Conservation (phyloP, 1,284 basidiomycete genomes). For the Leucoagaricus sp. region DNA sequence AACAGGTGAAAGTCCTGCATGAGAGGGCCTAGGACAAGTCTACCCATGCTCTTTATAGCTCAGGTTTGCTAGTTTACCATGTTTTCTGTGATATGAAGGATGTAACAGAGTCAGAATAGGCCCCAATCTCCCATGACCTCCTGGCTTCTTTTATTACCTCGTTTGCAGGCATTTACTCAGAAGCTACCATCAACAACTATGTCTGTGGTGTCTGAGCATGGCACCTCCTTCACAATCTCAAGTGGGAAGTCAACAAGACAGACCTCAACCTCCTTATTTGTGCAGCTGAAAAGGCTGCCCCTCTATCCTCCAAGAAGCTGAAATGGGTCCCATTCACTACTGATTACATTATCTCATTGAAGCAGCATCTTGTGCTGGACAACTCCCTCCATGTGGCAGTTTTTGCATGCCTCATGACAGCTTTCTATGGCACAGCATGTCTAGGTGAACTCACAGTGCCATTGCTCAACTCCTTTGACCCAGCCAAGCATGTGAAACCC, state of each 20-base stretch:
- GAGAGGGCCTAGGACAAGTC: constrained; percentile 13
- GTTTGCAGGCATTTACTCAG: constrained; percentile 19
- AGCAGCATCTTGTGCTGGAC: constrained; percentile 18
- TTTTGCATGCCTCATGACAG: constrained; percentile 24
- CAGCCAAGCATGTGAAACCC: constrained; percentile 21
- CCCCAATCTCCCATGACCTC: constrained; percentile 3
- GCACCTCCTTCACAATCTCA: constrained; percentile 32
- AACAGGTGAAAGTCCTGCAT: background rate
- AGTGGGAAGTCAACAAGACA: constrained; percentile 25
- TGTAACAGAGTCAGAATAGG: constrained; percentile 13
- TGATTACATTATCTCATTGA: constrained; percentile 19
- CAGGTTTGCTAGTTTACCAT: constrained; percentile 20
- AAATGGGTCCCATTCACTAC: constrained; percentile 26
- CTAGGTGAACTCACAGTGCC: constrained; percentile 36
- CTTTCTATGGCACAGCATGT: constrained; percentile 30
- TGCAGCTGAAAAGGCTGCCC: constrained; percentile 22
- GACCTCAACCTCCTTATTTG: constrained; percentile 25
- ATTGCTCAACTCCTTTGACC: constrained; percentile 23
- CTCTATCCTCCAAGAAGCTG: constrained; percentile 20
- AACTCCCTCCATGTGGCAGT: constrained; percentile 30
- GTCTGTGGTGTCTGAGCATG: constrained; percentile 28
- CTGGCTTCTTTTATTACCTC: constrained; percentile 13
- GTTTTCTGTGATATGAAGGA: constrained; percentile 21
- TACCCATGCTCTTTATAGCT: constrained; percentile 18
- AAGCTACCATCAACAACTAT: constrained; percentile 28